Evolutionary conservation across 2,329 filamentous ascomycete genomes (phyloP), one percentile per base, ranked within the genome.

Genomic region (Curvularia lunata): DNA sequence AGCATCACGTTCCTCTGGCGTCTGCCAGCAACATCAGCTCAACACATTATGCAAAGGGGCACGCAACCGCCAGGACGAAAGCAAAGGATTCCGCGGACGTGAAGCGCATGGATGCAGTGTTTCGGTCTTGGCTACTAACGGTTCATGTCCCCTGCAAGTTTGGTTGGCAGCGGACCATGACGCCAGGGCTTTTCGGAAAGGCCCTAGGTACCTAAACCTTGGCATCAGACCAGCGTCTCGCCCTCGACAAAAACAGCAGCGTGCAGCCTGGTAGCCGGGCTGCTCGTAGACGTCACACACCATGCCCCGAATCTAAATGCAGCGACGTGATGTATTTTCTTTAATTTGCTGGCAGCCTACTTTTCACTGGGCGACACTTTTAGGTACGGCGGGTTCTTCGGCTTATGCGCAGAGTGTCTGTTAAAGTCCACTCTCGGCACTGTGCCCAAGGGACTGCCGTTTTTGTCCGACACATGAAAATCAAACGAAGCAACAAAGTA

Each of bases 401-500:
- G 80, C 66, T 82, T 82, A 34, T 70, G 67, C 3, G 79, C 79
- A 1, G 77, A 72, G 56, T 77, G 71, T 0, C 64, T 62, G 56
- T 81, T 81, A 9, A 68, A 59, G 54, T 81, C 68, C 0, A 75
- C 61, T 5, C 52, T 32, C 2, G 80, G 79, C n/a, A 75, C 41
- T 8, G 59, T 45, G 1, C 41, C 50, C 7, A 73, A 54, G 23
- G 51, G 62, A 2, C 72, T 74, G 0, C 81, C 82, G 3, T 74
- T 52, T 42, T 69, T 68, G 41, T 85, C 78, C n/a, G 68, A 65
- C 3, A 83, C 72, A 9, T 74, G 64, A 54, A 80, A 81, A 54
- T 84, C 79, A 53, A 84, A 85, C 41, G 76, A 77, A 3, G 82
- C 79, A 16, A 83, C 53, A 54, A 84, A 84, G 13, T 42, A 42